Percentiles rank a stretch among this genome's conserved stretches.
Conservation (phyloP, 2,329 filamentous ascomycete genomes). For the Fusarium kyushuense region DNA sequence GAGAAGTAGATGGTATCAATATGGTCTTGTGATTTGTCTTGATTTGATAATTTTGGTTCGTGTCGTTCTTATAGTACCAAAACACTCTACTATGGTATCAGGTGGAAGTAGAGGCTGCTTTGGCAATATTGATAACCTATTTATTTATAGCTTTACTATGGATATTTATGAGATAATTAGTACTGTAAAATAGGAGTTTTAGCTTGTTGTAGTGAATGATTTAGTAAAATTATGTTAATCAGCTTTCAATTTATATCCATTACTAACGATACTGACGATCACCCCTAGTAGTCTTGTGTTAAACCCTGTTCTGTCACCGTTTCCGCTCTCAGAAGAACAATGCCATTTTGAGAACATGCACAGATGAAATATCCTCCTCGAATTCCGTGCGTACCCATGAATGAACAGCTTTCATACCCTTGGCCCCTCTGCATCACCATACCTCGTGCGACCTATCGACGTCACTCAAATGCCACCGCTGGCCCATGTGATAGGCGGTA, state of each 20-base stretch:
- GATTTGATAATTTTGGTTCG: neutral
- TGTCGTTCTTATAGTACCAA: neutral
- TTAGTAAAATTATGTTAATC: too few species aligned
- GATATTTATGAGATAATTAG: too few species aligned
- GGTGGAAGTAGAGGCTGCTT: too few species aligned
- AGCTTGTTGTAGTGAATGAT: too few species aligned
- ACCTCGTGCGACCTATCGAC: slow-evolving; percentile 31
- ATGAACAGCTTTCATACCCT: slow-evolving; percentile 9
- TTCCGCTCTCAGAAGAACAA: neutral
- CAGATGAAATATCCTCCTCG: slow-evolving; percentile 6
- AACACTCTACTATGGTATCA: neutral
- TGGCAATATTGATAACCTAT: too few species aligned
- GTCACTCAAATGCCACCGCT: slow-evolving; percentile 33
- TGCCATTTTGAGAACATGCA: slow-evolving; percentile 10
- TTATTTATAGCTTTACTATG: too few species aligned
- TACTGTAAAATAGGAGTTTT: too few species aligned
- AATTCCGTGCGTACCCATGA: slow-evolving; percentile 11
- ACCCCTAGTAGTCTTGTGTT: neutral
- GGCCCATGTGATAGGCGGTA: slow-evolving; percentile 40
- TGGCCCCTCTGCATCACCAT: slow-evolving; percentile 16
- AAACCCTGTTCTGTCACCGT: neutral
- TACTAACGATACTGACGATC: too few species aligned
- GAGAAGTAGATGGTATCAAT: neutral
- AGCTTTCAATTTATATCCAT: too few species aligned
- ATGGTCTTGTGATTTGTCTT: neutral